phyloP scores from a whole-genome alignment of 768 basidiomycete genomes.

The Mycena vitilis region DNA sequence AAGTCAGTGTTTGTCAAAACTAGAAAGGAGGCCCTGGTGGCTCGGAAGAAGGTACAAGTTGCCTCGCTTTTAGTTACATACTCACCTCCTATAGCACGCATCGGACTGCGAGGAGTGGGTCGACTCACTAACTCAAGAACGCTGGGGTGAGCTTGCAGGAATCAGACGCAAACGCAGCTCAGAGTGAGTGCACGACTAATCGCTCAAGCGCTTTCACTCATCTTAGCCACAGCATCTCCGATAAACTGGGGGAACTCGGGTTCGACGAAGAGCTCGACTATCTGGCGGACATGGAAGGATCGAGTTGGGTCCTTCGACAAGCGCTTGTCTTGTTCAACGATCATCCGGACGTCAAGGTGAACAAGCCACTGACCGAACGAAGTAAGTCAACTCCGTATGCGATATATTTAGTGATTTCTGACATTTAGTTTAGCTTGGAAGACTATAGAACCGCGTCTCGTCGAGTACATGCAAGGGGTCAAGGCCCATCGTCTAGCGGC shows the following conservation, averaged over 20 bases:
- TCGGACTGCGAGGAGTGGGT: constrained; percentile 28
- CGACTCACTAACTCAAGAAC: constrained; percentile 21
- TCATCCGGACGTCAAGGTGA: constrained; percentile 34
- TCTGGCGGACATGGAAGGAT: not conserved
- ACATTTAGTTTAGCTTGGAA: constrained; percentile 39
- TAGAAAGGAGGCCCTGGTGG: constrained; percentile 25
- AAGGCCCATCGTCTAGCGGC: constrained; percentile 34
- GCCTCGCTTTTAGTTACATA: not conserved
- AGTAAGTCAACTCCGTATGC: constrained; percentile 30
- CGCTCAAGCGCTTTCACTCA: not conserved
- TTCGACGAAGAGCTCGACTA: constrained; percentile 32
- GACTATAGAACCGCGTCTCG: constrained; percentile 42
- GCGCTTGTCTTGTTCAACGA: constrained; percentile 29
- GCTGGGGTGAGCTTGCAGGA: constrained; percentile 23
- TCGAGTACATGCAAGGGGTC: constrained; percentile 42
- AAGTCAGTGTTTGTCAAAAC: constrained; percentile 32
- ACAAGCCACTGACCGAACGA: constrained; percentile 36
- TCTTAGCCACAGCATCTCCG: constrained; percentile 16
- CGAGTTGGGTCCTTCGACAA: not conserved
- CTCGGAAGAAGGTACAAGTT: constrained; percentile 26
- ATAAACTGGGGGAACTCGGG: constrained; percentile 35
- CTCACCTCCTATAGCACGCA: constrained; percentile 15
- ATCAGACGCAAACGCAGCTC: constrained; percentile 28
- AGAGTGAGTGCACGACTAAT: constrained; percentile 29
- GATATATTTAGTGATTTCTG: not conserved